phyloP scores from a whole-genome alignment of 768 basidiomycete species.

The Leccinellum albellum region DNA sequence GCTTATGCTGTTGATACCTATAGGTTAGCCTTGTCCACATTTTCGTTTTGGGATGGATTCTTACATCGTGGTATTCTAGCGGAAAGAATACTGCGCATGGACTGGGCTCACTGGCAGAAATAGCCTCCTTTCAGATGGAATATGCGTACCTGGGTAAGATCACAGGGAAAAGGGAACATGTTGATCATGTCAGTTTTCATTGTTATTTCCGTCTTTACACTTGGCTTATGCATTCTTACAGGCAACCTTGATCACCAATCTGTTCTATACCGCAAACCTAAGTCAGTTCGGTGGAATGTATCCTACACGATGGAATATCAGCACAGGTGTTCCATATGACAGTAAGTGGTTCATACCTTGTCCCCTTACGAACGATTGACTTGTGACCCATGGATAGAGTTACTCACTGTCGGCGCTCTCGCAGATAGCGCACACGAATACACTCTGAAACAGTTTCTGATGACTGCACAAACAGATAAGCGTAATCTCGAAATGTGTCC shows the following conservation, averaged over 20 bases:
- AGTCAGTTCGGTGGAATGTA: slow-evolving; percentile 55
- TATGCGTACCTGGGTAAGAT: slow-evolving; percentile 79
- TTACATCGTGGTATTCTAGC: not conserved
- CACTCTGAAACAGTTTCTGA: slow-evolving; percentile 65
- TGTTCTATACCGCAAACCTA: slow-evolving; percentile 45
- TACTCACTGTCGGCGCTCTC: slow-evolving; percentile 46
- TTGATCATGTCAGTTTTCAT: slow-evolving; percentile 44
- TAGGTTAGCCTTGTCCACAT: slow-evolving; percentile 34
- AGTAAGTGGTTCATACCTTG: slow-evolving; percentile 36
- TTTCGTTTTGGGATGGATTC: not conserved
- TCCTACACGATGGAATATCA: slow-evolving; percentile 54
- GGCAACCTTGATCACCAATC: slow-evolving; percentile 48
- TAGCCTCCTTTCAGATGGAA: slow-evolving; percentile 77
- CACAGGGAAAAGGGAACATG: slow-evolving; percentile 66
- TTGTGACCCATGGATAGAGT: not conserved
- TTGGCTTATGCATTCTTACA: slow-evolving; percentile 19
- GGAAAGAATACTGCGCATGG: not conserved
- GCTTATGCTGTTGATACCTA: slow-evolving; percentile 63
- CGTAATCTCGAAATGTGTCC: slow-evolving; percentile 64
- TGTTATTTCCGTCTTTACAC: not conserved
- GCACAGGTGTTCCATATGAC: slow-evolving; percentile 40
- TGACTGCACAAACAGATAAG: slow-evolving; percentile 61
- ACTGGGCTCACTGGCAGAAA: slow-evolving; percentile 62
- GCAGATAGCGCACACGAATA: slow-evolving; percentile 38
- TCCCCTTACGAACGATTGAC: not conserved